Evolutionary conservation across 2,329 filamentous ascomycete genomes (phyloP).

Genomic region (Fusarium euwallaceae): DNA sequence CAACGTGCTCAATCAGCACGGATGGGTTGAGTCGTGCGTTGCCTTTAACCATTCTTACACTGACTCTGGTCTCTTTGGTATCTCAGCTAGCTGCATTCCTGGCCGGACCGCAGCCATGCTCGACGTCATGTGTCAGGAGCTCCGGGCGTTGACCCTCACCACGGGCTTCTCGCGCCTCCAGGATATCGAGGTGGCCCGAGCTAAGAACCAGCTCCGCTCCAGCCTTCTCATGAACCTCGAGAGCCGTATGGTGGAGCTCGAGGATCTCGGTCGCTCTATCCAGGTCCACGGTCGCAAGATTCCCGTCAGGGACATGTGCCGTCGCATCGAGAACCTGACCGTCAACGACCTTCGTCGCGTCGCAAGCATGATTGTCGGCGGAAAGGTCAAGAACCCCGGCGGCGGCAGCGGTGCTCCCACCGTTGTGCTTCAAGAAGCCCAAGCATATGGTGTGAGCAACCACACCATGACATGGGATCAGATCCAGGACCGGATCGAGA

Average conservation of each 20-base stretch:
- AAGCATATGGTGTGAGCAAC: conserved; percentile 76
- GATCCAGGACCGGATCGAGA: conserved; percentile 87
- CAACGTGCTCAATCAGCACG: conserved; percentile 96
- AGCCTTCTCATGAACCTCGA: conserved; percentile 97
- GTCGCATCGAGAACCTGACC: conserved; percentile 84
- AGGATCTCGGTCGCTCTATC: conserved; percentile 93
- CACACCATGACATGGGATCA: conserved; percentile 85
- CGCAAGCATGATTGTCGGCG: conserved; percentile 82
- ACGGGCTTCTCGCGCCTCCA: conserved; percentile 80
- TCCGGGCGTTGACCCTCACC: conserved; percentile 82
- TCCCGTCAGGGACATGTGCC: conserved; percentile 93
- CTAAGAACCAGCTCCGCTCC: conserved; percentile 95
- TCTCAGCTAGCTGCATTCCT: conserved; percentile 87
- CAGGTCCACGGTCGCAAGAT: conserved; percentile 97
- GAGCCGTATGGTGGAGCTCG: conserved; percentile 95
- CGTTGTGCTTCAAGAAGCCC: conserved; percentile 92
- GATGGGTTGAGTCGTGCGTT: conserved; percentile 96
- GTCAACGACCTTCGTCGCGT: conserved; percentile 86
- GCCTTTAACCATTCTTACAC: conserved; percentile 99
- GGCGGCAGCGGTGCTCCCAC: conserved; percentile 89
- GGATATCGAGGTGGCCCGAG: conserved; percentile 84
- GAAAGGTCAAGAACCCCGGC: conserved; percentile 80
- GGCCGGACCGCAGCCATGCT: conserved; percentile 85
- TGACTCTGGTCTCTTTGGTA: conserved; percentile 94
- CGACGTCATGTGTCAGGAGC: conserved; percentile 93